These are phyloP conservation scores for Heracleum sosnowskyi DNA, from an alignment of 129 eudicot genomes.

Conservation along the genomic window DNA sequence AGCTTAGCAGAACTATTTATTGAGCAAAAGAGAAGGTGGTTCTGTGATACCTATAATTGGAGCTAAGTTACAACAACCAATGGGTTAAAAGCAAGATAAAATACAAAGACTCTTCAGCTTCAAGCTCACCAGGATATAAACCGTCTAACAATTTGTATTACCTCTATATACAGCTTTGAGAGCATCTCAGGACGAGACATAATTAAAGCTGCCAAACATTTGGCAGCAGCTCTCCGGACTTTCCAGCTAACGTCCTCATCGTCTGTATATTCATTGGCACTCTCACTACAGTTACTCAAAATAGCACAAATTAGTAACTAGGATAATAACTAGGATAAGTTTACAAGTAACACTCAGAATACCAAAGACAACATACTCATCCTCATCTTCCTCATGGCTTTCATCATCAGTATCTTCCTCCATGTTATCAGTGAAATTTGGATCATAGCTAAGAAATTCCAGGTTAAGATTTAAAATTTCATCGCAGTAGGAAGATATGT, in stretches of 20 bases:
- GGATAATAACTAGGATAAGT: neutral
- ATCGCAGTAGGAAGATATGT: constrained; percentile 72
- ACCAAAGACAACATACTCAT: constrained; percentile 58
- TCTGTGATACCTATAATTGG: neutral
- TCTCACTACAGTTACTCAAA: constrained; percentile 58
- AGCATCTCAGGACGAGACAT: constrained; percentile 99
- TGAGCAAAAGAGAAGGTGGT: neutral
- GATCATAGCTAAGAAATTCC: constrained; percentile 95
- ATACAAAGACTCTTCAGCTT: neutral
- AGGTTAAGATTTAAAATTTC: constrained; percentile 74
- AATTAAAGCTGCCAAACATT: constrained; percentile 88
- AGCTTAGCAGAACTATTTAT: neutral
- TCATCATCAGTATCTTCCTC: constrained; percentile 96
- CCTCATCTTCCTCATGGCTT: constrained; percentile 74
- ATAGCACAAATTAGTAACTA: constrained; percentile 17
- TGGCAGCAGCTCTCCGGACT: constrained; percentile 97
- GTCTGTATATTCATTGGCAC: constrained; percentile 95
- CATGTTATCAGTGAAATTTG: constrained; percentile 98
- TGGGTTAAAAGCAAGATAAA: neutral
- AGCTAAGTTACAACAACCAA: neutral
- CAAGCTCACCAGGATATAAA: neutral
- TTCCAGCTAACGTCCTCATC: constrained; percentile 99
- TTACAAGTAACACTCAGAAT: neutral
- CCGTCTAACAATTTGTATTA: constrained; percentile 11
- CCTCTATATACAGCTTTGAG: constrained; percentile 73